Base-by-base conservation (phyloP, 1,139 yeast species). In the Suhomyces maxii region DNA sequence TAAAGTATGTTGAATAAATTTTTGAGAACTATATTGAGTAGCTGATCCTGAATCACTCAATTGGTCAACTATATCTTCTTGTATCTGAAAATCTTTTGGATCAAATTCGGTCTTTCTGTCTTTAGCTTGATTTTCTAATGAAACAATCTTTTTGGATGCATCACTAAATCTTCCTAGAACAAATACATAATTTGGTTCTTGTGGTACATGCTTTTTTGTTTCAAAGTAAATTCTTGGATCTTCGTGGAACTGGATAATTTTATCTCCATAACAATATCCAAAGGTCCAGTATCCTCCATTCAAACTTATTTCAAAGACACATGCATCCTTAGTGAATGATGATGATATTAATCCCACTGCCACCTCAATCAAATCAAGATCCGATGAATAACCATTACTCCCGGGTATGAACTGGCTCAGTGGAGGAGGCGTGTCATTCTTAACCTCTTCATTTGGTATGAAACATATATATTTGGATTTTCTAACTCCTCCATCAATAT, bases 281-380 rank as follows among this genome's bases (percentile, higher is more conserved):
- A 81, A 83, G 1, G 82, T 79, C 89, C 90, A 86, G 64, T 84
- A 86, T 6, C 80, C 83, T 11, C 71, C 69, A 42, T 64, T 67
- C 6, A 63, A 52, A 31, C 69, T 72, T 37, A 67, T 63, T 1
- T 61, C 61, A 69, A 54, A 63, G 66, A 75, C 48, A 50, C 77
- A 72, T 5, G 51, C 42, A 2, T 57, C 45, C 8, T 60, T 53
- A 7, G 61, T 59, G 48, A 70, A 64, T 3, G 67, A 51, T 5
- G 52, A 47, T 6, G 51, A 39, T 9, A 71, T 48, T 7, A 57
- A 47, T 2, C 54, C 40, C 36, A 62, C 42, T 46, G 67, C 62
- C 49, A 58, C 46, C 25, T 63, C 50, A 42, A 26, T 75, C 64
- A 37, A 58, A 48, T 9, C 60, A 39, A 35, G 41, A 18, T 49